Evolutionary conservation across 2,329 filamentous ascomycete species (phyloP).

Genomic region (Nigrograna mackinnonii): DNA sequence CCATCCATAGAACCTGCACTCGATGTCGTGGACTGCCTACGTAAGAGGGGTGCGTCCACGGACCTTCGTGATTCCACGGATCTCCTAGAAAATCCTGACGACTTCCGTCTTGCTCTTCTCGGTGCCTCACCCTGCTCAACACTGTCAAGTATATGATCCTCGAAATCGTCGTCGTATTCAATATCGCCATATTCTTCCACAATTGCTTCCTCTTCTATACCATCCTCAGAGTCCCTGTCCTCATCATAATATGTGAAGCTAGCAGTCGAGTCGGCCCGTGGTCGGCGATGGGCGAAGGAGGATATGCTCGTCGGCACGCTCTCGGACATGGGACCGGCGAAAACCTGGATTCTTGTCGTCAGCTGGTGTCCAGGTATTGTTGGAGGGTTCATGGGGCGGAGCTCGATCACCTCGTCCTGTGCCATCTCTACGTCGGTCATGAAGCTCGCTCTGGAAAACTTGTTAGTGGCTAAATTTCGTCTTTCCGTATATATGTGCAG

Average conservation of each 20-base stretch:
- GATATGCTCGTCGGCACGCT: conserved; percentile 93
- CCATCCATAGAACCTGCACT: conserved; percentile 68
- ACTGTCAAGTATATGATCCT: conserved; percentile 54
- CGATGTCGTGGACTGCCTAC: conserved; percentile 66
- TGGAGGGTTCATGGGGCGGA: conserved; percentile 24
- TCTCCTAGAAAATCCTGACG: conserved; percentile 61
- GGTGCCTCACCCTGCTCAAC: conserved; percentile 41
- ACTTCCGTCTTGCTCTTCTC: conserved; percentile 55
- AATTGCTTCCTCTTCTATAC: conserved; percentile 35
- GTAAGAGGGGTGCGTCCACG: conserved; percentile 64
- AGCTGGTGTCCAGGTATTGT: conserved; percentile 32
- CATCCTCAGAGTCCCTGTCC: conserved; percentile 61
- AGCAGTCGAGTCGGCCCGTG: conserved; percentile 79
- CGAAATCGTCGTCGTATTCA: conserved; percentile 34
- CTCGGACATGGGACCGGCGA: conserved; percentile 90
- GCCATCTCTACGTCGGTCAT: conserved; percentile 99
- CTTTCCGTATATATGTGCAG: no score
- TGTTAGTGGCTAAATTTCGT: no score
- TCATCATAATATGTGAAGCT: conserved; percentile 88
- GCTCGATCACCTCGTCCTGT: conserved; percentile 75
- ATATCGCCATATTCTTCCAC: conserved; percentile 33
- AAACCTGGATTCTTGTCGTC: conserved; percentile 61
- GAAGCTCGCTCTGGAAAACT: conserved; percentile 67
- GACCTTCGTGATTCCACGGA: conserved; percentile 46
- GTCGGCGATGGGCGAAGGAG: conserved; percentile 85